A percentile compares a stretch with the other conserved stretches of the same genome.
Conservation (phyloP, 176 grass and related monocot genomes). For the Luzula sylvatica region DNA sequence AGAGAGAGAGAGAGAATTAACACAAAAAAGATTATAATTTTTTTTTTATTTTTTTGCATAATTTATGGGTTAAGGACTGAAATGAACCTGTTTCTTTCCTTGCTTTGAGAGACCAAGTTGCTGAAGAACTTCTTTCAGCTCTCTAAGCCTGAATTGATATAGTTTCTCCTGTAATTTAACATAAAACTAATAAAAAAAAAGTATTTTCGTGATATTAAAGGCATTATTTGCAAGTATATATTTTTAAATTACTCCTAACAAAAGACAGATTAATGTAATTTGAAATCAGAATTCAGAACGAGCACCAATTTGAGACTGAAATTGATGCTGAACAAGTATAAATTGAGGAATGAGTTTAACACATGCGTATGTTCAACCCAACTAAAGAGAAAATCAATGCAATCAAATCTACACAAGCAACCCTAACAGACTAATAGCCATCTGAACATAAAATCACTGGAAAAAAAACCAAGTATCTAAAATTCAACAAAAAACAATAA, state of each 20-base stretch:
- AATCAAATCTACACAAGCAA: background rate
- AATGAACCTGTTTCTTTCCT: conserved; percentile 82
- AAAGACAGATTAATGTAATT: background rate
- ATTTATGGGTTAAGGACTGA: background rate
- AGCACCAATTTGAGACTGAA: no score
- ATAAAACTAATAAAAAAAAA: background rate
- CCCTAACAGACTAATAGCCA: background rate
- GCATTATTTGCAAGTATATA: background rate
- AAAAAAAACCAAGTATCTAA: no score
- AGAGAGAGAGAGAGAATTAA: background rate
- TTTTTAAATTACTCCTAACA: background rate
- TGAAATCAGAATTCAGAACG: background rate
- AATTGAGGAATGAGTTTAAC: no score
- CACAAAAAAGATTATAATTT: conserved; percentile 1
- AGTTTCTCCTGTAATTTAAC: conserved; percentile 39
- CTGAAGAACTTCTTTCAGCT: conserved; percentile 78
- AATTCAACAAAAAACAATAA: no score
- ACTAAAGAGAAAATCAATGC: background rate
- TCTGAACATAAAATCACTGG: no score
- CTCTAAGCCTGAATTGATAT: conserved; percentile 59
- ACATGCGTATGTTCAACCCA: background rate
- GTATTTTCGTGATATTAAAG: no score
- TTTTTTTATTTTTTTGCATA: background rate
- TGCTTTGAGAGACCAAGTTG: conserved; percentile 59
- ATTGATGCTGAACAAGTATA: no score